phyloP scores from a whole-genome alignment of 2,329 filamentous ascomycete genomes.

The Orbilia javanica region DNA sequence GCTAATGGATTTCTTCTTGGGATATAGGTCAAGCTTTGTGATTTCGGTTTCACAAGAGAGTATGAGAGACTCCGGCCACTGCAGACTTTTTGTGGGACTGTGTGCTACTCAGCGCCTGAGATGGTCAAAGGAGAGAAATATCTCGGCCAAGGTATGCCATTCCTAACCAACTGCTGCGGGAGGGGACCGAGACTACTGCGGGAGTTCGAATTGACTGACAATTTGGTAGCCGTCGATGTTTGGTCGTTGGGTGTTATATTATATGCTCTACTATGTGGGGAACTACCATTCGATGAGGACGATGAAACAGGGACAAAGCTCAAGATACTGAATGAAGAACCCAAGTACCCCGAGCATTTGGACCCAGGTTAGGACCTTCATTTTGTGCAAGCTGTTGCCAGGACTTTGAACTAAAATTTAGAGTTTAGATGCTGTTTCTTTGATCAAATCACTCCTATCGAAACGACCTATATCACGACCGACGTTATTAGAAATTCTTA shows the following conservation, averaged over 20 bases:
- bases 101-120: constrained; percentile 97
- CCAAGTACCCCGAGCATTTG: constrained; percentile 84
- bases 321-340: constrained; percentile 86
- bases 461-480: constrained; percentile 89
- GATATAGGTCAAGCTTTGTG: constrained; percentile 83
- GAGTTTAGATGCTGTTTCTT: constrained; percentile 75
- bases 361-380: constrained; percentile 66
- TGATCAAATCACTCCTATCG: constrained; percentile 85
- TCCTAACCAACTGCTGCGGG: not conserved
- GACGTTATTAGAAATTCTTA: constrained; percentile 83
- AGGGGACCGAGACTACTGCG: too few relatives aligned
- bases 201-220: constrained; percentile 5
- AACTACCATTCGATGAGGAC: constrained; percentile 95
- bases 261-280: constrained; percentile 83
- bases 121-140: constrained; percentile 99
- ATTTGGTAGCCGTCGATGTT: constrained; percentile 88
- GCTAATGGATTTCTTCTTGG: not conserved
- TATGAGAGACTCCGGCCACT: constrained; percentile 97
- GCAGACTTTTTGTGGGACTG: constrained; percentile 96
- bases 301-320: constrained; percentile 87
- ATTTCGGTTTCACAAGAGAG: constrained; percentile 97
- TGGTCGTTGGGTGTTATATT: constrained; percentile 91
- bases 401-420: constrained; percentile 4
- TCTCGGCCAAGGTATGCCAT: constrained; percentile 65
- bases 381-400: not conserved